These are phyloP conservation scores for Cercospora janseana DNA, from an alignment of 2,329 filamentous ascomycete genomes.

Conservation along the genomic window DNA sequence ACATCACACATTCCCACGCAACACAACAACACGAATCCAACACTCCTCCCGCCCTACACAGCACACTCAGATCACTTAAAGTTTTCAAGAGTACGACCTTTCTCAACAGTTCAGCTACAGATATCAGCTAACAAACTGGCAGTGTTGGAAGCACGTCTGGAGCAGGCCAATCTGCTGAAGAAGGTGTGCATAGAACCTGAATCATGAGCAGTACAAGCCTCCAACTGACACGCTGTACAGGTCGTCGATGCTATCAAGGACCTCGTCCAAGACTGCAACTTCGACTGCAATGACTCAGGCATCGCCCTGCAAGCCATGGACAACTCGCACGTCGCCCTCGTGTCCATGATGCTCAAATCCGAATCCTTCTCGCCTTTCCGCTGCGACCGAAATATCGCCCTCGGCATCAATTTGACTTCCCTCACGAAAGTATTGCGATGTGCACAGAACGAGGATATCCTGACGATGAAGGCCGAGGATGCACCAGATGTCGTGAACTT, in stretches of 20 bases:
- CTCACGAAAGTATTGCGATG: conserved; percentile 96
- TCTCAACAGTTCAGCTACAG: not conserved
- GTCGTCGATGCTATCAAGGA: conserved; percentile 99
- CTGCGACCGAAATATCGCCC: conserved; percentile 97
- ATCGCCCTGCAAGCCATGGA: conserved; percentile 99
- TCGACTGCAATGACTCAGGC: conserved; percentile 99
- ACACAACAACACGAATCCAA: not conserved
- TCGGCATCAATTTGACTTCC: conserved; percentile 94
- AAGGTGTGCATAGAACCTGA: conserved; percentile 61
- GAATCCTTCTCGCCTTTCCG: conserved; percentile 93
- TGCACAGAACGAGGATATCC: conserved; percentile 87
- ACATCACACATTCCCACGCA: not conserved
- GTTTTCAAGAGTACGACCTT: conserved; percentile 18
- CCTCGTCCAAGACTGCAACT: conserved; percentile 99
- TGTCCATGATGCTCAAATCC: conserved; percentile 97
- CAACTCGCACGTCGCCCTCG: conserved; percentile 98
- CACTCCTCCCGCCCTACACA: not conserved
- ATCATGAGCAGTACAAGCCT: no score
- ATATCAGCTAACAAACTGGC: conserved; percentile 24
- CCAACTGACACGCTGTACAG: conserved; percentile 48
- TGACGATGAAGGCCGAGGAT: conserved; percentile 97
- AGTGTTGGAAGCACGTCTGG: conserved; percentile 97
- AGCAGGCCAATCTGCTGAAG: conserved; percentile 91
- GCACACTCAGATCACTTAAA: not conserved
- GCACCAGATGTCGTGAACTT: conserved; percentile 93